phyloP scores from a whole-genome alignment of 176 grass and related monocot genomes.

The Phoenix dactylifera region DNA sequence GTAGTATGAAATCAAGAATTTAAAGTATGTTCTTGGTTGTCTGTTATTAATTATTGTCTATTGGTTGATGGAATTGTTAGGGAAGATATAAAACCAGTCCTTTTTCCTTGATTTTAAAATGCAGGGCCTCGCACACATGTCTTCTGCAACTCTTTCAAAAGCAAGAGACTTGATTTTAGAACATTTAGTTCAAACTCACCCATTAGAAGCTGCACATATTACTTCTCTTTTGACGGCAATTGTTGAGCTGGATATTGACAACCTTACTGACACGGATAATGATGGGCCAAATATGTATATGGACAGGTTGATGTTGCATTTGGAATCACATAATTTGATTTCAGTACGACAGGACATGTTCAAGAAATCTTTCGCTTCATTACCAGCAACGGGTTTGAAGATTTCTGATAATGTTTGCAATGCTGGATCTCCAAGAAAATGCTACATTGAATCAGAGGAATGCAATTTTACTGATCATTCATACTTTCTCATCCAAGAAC shows the following conservation, averaged over 20 bases:
- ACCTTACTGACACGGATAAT: constrained; percentile 8
- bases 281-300: constrained; percentile 27
- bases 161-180: constrained; percentile 44
- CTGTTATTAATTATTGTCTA: no score
- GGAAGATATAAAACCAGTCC: no score
- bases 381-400: background rate
- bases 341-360: background rate
- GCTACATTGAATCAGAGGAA: background rate
- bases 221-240: constrained; percentile 42
- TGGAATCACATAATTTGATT: constrained; percentile 23
- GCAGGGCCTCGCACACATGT: constrained; percentile 49
- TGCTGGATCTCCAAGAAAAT: background rate
- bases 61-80: no score
- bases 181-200: constrained; percentile 46
- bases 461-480: constrained; percentile 28
- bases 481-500: constrained; percentile 44
- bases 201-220: constrained; percentile 33
- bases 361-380: background rate
- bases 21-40: no score
- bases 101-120: background rate
- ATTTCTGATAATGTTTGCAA: background rate
- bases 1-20: no score
- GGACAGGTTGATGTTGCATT: constrained; percentile 22
- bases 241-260: constrained; percentile 48
- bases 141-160: constrained; percentile 33